These are phyloP conservation scores for Trichocladium antarcticum DNA, from an alignment of 495 filamentous ascomycete genomes.

Conservation along the genomic window DNA sequence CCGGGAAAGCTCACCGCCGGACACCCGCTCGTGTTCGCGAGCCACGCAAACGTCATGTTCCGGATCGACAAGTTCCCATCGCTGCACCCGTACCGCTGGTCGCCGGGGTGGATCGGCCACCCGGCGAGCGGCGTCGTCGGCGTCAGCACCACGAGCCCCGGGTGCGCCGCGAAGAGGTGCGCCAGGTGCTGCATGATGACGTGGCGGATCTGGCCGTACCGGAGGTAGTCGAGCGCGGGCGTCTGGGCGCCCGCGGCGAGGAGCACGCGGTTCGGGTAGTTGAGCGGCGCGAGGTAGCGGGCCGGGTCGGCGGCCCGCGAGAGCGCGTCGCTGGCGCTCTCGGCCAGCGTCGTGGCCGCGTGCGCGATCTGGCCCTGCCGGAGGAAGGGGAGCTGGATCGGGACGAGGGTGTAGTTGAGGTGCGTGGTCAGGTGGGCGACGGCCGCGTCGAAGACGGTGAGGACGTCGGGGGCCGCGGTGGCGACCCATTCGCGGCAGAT, in stretches of 20 bases:
- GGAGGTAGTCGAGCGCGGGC: slow-evolving; percentile 55
- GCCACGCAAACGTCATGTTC: slow-evolving; percentile 82
- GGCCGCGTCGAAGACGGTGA: slow-evolving; percentile 45
- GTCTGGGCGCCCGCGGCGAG: slow-evolving; percentile 53
- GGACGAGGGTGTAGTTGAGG: slow-evolving; percentile 54
- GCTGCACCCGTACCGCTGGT: slow-evolving; percentile 53
- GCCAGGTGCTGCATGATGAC: slow-evolving; percentile 78
- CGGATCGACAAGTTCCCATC: slow-evolving; percentile 61
- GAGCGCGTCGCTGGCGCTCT: slow-evolving; percentile 41
- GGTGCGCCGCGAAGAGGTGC: slow-evolving; percentile 56
- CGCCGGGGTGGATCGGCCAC: slow-evolving; percentile 45
- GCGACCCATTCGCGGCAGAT: slow-evolving; percentile 68
- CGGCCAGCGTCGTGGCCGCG: slow-evolving; percentile 66
- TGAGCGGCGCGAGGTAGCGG: slow-evolving; percentile 35
- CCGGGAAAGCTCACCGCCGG: slow-evolving; percentile 70
- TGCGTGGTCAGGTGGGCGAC: slow-evolving; percentile 49
- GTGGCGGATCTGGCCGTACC: slow-evolving; percentile 61
- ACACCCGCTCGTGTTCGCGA: slow-evolving; percentile 73
- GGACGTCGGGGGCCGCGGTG: slow-evolving; percentile 52
- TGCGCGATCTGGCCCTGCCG: slow-evolving; percentile 66
- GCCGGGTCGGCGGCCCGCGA: slow-evolving; percentile 15
- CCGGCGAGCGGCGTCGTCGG: slow-evolving; percentile 71
- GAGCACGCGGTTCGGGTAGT: slow-evolving; percentile 63
- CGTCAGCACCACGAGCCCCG: slow-evolving; percentile 66
- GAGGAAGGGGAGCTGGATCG: slow-evolving; percentile 68